Evolutionary conservation across 2,329 filamentous ascomycete genomes (phyloP), one percentile per base, ranked within the genome.

Genomic region (Incumbomyces delicatus): DNA sequence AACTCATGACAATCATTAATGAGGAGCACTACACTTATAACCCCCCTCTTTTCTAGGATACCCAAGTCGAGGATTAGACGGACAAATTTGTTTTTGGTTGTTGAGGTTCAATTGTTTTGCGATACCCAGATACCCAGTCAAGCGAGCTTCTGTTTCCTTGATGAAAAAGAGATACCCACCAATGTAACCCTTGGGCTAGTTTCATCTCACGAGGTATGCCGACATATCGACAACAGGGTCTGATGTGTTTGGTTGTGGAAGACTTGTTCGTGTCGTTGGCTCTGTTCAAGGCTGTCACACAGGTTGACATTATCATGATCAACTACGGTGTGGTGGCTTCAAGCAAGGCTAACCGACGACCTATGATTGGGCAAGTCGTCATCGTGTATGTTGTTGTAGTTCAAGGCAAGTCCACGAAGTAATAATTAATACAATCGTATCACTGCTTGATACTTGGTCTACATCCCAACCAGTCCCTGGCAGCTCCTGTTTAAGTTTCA

Each of bases 101-200:
- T 34, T 46, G 35, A 31, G 22, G 22, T 16, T 41, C 22, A 32
- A 40, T 46, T 36, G 35, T 46, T 10, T 46, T 41, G 44, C 44
- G 44, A 46, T 46, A 46, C 44, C 44, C 44, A 46, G 44, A 45
- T 45, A 45, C 43, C 37, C 44, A 34, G 37, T 46, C 37, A 40
- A 41, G 44, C 44, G 37, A 46, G 44, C 35, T 41, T 33, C 27
- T 41, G 31, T 38, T 45, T 44, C 35, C 43, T 46, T 46, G 29
- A 46, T 46, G 44, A 46, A 37, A 46, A 33, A 43, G 34, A 46
- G 36, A 40, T 46, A 46, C 44, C 36, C 36, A 20, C 35, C 18
- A 3, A 6, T 7, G 6, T 20, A 46, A 16, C 22, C n/a, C 11
- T 20, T 4, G 17, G 16, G 5, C 22, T 5, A 27, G 22, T 27